A percentile compares a stretch with the other conserved stretches of the same genome.
Evolutionary conservation across 768 basidiomycete species (phyloP).

Genomic region (Mycena belliarum): DNA sequence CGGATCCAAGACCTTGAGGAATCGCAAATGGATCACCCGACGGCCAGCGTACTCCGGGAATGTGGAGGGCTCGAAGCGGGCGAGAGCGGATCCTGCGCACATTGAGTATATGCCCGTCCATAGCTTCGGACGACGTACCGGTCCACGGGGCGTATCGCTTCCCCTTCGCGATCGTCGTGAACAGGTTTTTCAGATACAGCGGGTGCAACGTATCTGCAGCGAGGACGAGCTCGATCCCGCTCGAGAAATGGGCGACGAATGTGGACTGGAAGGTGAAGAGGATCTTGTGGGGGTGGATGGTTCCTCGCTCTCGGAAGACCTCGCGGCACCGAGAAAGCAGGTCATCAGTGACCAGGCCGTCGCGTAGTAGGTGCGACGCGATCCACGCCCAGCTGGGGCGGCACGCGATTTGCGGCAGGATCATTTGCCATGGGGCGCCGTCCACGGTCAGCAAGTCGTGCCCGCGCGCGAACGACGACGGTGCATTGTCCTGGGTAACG

Average conservation of each 20-base stretch:
- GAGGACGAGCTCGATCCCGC: background rate
- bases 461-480: background rate
- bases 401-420: background rate
- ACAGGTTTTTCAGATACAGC: background rate
- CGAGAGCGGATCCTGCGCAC: background rate
- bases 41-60: background rate
- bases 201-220: background rate
- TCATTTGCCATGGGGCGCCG: background rate
- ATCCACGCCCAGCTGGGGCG: background rate
- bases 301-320: background rate
- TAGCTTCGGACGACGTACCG: background rate
- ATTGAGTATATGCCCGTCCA: too few species aligned
- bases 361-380: background rate
- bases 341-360: background rate
- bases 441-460: background rate
- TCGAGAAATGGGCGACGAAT: background rate
- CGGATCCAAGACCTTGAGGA: background rate
- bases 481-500: background rate
- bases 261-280: background rate
- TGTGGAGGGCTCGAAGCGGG: background rate
- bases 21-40: background rate
- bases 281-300: background rate
- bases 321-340: background rate
- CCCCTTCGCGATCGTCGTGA: background rate
- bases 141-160: background rate